A percentile compares a stretch with the other conserved stretches of the same genome.
phyloP scores from a whole-genome alignment of 179 eudicot species.

The Vitellaria paradoxa region DNA sequence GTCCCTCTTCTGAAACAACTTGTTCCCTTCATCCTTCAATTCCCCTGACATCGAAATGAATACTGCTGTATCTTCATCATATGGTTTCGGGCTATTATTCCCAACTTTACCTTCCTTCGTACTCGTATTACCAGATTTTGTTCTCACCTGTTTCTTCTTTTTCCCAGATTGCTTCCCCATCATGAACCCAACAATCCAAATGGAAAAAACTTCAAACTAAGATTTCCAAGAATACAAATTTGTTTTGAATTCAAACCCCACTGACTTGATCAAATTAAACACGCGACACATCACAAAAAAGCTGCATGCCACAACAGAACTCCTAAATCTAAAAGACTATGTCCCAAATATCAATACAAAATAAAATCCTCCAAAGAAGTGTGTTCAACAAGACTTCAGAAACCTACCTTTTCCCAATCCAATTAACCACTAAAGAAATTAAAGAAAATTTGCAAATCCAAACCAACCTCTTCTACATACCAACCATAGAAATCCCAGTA shows the following conservation, averaged over 20 bases:
- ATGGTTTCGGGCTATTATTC: conserved; percentile 42
- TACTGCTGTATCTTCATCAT: conserved; percentile 62
- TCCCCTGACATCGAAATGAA: conserved; percentile 76
- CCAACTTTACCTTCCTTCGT: conserved; percentile 32
- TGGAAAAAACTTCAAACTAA: background rate
- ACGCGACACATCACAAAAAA: background rate
- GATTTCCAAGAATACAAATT: background rate
- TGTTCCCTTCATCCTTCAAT: conserved; percentile 87
- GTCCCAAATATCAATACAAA: background rate
- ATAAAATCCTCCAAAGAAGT: background rate
- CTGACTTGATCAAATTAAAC: background rate
- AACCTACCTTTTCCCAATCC: background rate
- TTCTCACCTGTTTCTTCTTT: conserved; percentile 37
- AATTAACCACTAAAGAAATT: background rate
- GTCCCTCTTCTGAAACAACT: conserved; percentile 82
- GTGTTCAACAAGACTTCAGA: background rate
- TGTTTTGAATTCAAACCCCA: background rate
- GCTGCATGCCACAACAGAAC: background rate
- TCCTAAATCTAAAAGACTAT: background rate
- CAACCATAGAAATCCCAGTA: background rate
- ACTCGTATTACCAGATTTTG: conserved; percentile 33
- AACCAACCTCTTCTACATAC: background rate
- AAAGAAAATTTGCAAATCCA: background rate
- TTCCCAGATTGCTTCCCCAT: conserved; percentile 75
- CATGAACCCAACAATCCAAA: conserved; percentile 31